Conservation (phyloP, 164 flowering plant genomes). For the Pachysandra terminalis region DNA sequence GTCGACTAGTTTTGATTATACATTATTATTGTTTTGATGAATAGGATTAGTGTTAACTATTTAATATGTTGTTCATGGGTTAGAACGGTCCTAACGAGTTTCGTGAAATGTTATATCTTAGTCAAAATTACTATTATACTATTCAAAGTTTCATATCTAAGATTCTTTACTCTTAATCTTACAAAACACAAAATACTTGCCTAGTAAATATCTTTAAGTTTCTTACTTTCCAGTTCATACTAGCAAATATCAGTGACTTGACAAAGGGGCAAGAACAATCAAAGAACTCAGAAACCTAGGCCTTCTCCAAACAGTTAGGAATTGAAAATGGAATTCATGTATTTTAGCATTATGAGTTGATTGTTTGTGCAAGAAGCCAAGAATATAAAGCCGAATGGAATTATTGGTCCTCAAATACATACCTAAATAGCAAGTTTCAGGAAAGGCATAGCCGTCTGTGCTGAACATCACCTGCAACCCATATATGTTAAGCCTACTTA, state of each 20-base stretch:
- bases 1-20: background rate
- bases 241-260: too few relatives aligned
- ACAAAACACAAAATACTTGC: too few relatives aligned
- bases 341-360: background rate
- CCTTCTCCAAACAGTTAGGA: background rate
- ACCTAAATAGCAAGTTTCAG: slow-evolving; percentile 95
- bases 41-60: too few relatives aligned
- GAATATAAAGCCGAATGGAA: background rate
- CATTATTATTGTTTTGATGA: background rate
- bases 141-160: too few relatives aligned
- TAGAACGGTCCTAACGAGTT: too few relatives aligned
- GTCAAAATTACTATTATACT: too few relatives aligned
- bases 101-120: too few relatives aligned
- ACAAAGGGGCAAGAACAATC: background rate
- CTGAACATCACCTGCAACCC: slow-evolving; percentile 93
- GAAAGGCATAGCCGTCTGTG: slow-evolving; percentile 86
- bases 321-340: background rate
- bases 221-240: background rate
- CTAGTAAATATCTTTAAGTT: background rate
- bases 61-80: too few relatives aligned
- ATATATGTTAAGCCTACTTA: background rate
- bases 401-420: background rate
- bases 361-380: background rate
- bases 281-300: background rate
- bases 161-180: too few relatives aligned